Base-by-base conservation (phyloP, 78 protist species). In the Trichosphaerium sp. region DNA sequence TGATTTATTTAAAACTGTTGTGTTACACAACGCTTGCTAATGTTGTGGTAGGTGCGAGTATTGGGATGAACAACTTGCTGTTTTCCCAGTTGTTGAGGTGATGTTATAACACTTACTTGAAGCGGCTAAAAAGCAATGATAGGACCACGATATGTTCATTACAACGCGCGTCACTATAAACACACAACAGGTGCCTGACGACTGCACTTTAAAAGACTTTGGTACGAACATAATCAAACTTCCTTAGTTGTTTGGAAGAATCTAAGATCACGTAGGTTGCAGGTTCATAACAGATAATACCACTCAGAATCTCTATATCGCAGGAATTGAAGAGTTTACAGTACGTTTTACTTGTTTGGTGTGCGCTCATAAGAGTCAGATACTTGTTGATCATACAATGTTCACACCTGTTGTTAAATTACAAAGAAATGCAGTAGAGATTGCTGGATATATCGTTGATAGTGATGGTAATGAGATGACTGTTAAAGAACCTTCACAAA, bases 1-100 rank as follows among this genome's bases (percentile, higher is more conserved):
- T n/a, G n/a, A n/a, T n/a, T n/a, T n/a, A n/a, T n/a, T n/a, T n/a
- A n/a, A n/a, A n/a, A n/a, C n/a, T n/a, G n/a, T n/a, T n/a, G n/a
- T n/a, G n/a, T n/a, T n/a, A n/a, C n/a, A n/a, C n/a, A n/a, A n/a
- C n/a, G n/a, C n/a, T n/a, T n/a, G n/a, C n/a, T n/a, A n/a, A n/a
- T n/a, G n/a, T n/a, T n/a, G n/a, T n/a, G n/a, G n/a, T n/a, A n/a
- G n/a, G n/a, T 73, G 79, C 58, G 40, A 61, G 44, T 73, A 49
- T 47, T 73, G 79, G 79, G 79, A 73, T 61, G 79, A 73, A 49
- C 14, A 23, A 25, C 28, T 73, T 21, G 69, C 38, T 23, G 21
- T 73, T 5, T 73, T 66, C 57, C 79, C 79, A 32, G 63, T 72
- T 25, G 7, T 48, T 25, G 29, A 62, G 4, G 70, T 66, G 18